Evolutionary conservation across 768 basidiomycete species (phyloP).

Genomic region (Ephemerocybe angulata): DNA sequence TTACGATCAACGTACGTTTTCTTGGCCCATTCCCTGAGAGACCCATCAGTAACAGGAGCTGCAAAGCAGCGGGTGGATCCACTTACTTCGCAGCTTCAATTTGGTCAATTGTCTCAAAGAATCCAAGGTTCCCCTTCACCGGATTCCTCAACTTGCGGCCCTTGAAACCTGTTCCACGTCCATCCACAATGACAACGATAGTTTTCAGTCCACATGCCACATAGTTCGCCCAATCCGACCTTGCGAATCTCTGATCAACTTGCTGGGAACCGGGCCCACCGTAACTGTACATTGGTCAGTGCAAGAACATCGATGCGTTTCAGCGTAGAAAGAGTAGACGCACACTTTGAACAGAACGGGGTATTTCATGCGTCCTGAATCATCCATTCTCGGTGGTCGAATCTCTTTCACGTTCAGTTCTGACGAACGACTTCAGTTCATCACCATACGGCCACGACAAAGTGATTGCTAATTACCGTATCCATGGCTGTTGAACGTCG

Average conservation of each 20-base stretch:
- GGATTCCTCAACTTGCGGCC: constrained; percentile 82
- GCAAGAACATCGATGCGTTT: not conserved
- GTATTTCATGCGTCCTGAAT: constrained; percentile 93
- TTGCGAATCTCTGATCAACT: constrained; percentile 60
- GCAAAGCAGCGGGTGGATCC: constrained; percentile 1
- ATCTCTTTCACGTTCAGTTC: constrained; percentile 90
- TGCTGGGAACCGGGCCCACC: constrained; percentile 87
- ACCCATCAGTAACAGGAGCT: no score
- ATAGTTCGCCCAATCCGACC: constrained; percentile 81
- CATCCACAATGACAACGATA: constrained; percentile 85
- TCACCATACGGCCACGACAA: not conserved
- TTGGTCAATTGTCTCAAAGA: constrained; percentile 87
- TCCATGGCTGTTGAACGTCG: constrained; percentile 76
- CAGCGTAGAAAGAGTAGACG: constrained; percentile 18
- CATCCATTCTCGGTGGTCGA: constrained; percentile 89
- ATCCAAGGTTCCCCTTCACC: constrained; percentile 85
- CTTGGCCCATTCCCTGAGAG: constrained; percentile 82
- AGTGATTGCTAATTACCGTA: constrained; percentile 53
- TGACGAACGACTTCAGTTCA: constrained; percentile 24
- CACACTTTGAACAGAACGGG: constrained; percentile 90
- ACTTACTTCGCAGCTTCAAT: constrained; percentile 80
- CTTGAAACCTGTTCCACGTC: constrained; percentile 90
- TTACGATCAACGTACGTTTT: constrained; percentile 85
- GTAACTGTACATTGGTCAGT: constrained; percentile 47
- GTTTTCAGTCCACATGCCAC: constrained; percentile 79